Percentiles rank a stretch among this genome's conserved stretches.
Conservation (phyloP, 345 rosid species). For the Durio zibethinus region DNA sequence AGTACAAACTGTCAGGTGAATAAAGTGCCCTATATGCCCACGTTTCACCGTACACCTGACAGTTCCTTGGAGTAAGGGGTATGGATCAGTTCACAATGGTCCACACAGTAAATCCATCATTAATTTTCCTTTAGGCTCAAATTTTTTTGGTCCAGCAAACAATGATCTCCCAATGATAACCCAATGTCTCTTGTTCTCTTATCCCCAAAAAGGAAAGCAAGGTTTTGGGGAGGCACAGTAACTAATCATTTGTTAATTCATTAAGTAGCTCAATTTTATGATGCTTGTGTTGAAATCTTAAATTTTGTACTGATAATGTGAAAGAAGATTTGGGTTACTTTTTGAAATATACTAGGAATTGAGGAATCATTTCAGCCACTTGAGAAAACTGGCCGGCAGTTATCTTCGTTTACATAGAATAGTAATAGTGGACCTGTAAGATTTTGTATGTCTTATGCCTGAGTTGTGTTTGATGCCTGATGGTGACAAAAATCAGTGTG, state of each 20-base stretch:
- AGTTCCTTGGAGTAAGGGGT: constrained; percentile 4
- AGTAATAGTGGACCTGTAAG: not conserved
- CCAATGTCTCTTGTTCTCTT: not conserved
- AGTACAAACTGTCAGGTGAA: constrained; percentile 5
- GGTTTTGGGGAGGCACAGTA: not conserved
- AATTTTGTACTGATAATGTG: not conserved
- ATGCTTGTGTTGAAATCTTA: not conserved
- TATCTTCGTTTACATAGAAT: not conserved
- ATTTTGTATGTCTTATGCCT: not conserved
- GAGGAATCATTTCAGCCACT: not conserved
- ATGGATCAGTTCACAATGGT: not conserved
- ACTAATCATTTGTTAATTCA: not conserved
- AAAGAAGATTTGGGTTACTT: not conserved
- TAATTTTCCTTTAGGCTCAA: constrained; percentile 1
- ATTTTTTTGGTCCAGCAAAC: not conserved
- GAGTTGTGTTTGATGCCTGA: not conserved
- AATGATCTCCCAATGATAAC: constrained; percentile 6
- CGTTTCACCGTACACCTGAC: constrained; percentile 20
- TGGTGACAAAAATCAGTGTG: constrained; percentile 2
- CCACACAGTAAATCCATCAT: not conserved
- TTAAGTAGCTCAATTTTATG: not conserved
- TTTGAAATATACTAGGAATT: not conserved
- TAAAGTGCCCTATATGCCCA: constrained; percentile 15
- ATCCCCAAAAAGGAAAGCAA: not conserved
- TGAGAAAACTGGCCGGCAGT: not conserved